These are phyloP conservation scores for Cardiospermum halicacabum DNA, from an alignment of 345 rosid genomes.

Conservation along the genomic window DNA sequence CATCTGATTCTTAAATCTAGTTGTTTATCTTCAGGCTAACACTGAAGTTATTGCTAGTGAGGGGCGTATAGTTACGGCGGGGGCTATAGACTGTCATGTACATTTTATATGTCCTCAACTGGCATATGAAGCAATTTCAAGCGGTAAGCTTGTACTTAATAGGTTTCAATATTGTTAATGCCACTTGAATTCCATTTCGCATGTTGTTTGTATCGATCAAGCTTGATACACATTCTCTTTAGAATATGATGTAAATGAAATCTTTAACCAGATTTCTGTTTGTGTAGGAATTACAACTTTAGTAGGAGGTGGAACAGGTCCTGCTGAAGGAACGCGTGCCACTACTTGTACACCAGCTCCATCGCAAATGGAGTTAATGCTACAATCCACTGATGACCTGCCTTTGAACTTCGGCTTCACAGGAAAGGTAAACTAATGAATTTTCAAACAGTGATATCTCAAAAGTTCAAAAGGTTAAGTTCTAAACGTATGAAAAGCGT, in stretches of 20 bases:
- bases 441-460: constrained; percentile 1
- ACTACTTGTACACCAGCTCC: constrained; percentile 95
- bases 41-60: constrained; percentile 97
- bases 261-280: constrained; percentile 7
- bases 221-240: background rate
- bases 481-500: constrained; percentile 13
- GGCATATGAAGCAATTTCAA: constrained; percentile 87
- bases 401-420: constrained; percentile 97
- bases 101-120: constrained; percentile 98
- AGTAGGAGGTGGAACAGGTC: constrained; percentile 98
- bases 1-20: constrained; percentile 13
- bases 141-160: constrained; percentile 61
- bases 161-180: background rate
- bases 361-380: constrained; percentile 82
- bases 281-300: constrained; percentile 80
- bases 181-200: background rate
- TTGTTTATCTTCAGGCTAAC: constrained; percentile 39
- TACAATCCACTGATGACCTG: constrained; percentile 89
- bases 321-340: constrained; percentile 93
- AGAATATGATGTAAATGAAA: background rate
- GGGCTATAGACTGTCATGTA: constrained; percentile 94
- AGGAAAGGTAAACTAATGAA: constrained; percentile 67
- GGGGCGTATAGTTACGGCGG: constrained; percentile 89
- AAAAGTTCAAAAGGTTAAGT: background rate
- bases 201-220: background rate